phyloP scores from a whole-genome alignment of 176 grass and related monocot species.

The Tillandsia fasciculata region DNA sequence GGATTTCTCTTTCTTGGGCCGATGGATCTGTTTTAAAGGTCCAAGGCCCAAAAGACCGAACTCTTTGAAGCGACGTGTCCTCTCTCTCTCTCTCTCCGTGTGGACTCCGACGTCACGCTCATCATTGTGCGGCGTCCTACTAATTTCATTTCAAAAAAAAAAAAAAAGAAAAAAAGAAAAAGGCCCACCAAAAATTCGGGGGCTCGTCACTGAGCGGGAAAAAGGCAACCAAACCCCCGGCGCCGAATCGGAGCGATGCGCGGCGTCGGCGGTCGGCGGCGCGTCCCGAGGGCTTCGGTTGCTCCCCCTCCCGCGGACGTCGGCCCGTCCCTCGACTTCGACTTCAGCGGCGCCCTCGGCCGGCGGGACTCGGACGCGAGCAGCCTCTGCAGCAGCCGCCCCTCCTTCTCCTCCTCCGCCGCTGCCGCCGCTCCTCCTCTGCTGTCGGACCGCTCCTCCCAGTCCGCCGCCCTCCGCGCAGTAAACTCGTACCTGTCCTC shows the following conservation, averaged over 20 bases:
- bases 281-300: slow-evolving; percentile 29
- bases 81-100: too few relatives aligned
- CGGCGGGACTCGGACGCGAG: slow-evolving; percentile 67
- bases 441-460: slow-evolving; percentile 50
- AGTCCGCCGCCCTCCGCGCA: slow-evolving; percentile 47
- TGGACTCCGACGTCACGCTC: too few relatives aligned
- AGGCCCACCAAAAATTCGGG: too few relatives aligned
- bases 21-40: too few relatives aligned
- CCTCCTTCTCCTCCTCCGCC: slow-evolving; percentile 31
- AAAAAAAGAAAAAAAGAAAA: too few relatives aligned
- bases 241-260: slow-evolving; percentile 24
- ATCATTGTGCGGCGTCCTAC: background rate
- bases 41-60: too few relatives aligned
- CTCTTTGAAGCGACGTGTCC: too few relatives aligned
- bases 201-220: background rate
- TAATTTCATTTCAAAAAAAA: background rate
- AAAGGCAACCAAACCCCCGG: background rate
- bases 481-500: slow-evolving; percentile 59
- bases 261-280: slow-evolving; percentile 24
- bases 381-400: slow-evolving; percentile 57
- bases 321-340: slow-evolving; percentile 21
- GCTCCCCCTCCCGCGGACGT: slow-evolving; percentile 6
- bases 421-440: slow-evolving; percentile 4
- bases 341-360: slow-evolving; percentile 20
- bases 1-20: too few relatives aligned